A percentile compares a stretch with the other conserved stretches of the same genome.
Evolutionary conservation across 352 stramenopile species (phyloP).

Genomic region (Globisporangium uncinulatum): DNA sequence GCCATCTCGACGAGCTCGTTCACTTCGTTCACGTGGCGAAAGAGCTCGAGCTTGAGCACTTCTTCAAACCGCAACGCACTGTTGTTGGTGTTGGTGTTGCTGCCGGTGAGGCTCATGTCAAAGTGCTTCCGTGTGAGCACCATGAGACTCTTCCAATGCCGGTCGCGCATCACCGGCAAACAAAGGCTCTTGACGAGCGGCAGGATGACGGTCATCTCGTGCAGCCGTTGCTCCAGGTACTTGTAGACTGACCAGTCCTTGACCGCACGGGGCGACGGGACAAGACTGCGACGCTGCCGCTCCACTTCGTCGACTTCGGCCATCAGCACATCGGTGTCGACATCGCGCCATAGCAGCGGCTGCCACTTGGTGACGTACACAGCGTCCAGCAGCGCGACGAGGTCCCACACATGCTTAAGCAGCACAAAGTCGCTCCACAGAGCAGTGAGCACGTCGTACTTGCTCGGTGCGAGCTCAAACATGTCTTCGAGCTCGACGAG

Average conservation of each 20-base stretch:
- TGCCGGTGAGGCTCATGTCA: conserved; percentile 32
- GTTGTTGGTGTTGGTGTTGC: background rate
- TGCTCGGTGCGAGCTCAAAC: conserved; percentile 89
- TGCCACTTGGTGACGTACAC: conserved; percentile 82
- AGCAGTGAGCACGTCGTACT: conserved; percentile 72
- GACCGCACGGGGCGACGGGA: conserved; percentile 47
- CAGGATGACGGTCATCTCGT: conserved; percentile 90
- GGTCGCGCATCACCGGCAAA: conserved; percentile 81
- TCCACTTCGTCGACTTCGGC: conserved; percentile 86
- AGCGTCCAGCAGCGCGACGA: conserved; percentile 83
- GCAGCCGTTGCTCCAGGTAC: conserved; percentile 85
- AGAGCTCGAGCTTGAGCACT: conserved; percentile 90
- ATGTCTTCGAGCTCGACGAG: conserved; percentile 93
- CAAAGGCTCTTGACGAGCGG: conserved; percentile 88
- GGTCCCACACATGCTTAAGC: conserved; percentile 92
- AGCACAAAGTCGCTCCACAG: conserved; percentile 85
- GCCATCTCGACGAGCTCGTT: conserved; percentile 94
- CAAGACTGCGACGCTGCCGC: conserved; percentile 39
- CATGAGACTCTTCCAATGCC: conserved; percentile 88
- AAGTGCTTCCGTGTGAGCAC: conserved; percentile 86
- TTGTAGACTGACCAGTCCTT: conserved; percentile 94
- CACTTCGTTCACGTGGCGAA: conserved; percentile 91
- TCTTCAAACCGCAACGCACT: conserved; percentile 85
- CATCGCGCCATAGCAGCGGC: conserved; percentile 79
- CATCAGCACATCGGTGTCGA: conserved; percentile 87